Base-by-base conservation (phyloP, 106 monocot species). In the Allium fistulosum region DNA sequence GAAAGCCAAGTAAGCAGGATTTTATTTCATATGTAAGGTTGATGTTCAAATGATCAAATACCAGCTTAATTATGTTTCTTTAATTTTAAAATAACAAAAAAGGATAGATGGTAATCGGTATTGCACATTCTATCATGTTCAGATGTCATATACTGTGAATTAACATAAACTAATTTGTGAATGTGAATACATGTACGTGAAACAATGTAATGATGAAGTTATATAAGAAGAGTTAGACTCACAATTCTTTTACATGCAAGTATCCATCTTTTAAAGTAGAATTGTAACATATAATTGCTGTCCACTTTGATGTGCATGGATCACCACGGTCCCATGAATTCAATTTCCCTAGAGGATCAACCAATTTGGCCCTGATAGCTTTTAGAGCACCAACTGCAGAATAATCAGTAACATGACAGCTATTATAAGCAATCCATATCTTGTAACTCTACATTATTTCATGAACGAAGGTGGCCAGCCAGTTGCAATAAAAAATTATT, bases 241-340 rank as follows among this genome's bases (percentile, higher is more conserved):
- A 99, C 97, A 99, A 58, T 80, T 90, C 81, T 75, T 58, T 28
- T 49, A 99, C 72, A 81, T 99, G 97, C 63, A 93, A 53, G 62
- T 87, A 87, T 74, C 90, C 87, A 78, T 99, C 87, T 26, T 6
- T 37, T 11, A 69, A 53, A 58, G 84, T 81, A 22, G 27, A 72
- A 80, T 99, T 93, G 68, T 80, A 82, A 74, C 97, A 99, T 48
- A 80, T 53, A 79, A 99, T 76, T 60, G 82, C 86, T 15, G 58
- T 80, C 94, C 94, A 94, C 18, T 82, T 87, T 74, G 81, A 72
- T 67, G 49, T 64, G 75, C 94, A 94, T 61, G 94, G 94, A 87
- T 94, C 94, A 49, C 84, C 90, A 58, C 26, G 59, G 18, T 69
- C 76, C 94, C 94, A 94, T 17, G 52, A 68, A 6, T 49, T 75